phyloP scores from a whole-genome alignment of 805 yeast species.

The Yamadazyma sp. region DNA sequence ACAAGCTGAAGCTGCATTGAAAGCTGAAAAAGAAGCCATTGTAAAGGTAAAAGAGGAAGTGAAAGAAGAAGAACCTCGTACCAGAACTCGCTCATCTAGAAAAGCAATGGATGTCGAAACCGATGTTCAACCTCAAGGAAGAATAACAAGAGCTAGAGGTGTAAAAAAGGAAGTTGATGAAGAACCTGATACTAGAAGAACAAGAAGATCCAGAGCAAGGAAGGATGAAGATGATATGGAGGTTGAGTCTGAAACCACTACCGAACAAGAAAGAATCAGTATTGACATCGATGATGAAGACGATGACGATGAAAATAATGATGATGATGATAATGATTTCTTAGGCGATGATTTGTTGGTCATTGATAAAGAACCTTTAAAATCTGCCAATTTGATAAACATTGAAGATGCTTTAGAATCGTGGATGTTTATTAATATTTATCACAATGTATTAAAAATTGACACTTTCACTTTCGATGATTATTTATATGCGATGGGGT shows the following conservation, averaged over 20 bases:
- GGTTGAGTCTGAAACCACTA: constrained; percentile 3
- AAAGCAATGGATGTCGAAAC: too few relatives aligned
- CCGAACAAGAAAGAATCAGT: too few relatives aligned
- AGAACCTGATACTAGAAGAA: not conserved
- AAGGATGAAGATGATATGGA: constrained; percentile 1
- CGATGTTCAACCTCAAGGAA: too few relatives aligned
- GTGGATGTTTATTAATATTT: constrained; percentile 76
- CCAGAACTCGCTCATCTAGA: too few relatives aligned
- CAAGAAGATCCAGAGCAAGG: not conserved
- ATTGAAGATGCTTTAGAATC: constrained; percentile 54
- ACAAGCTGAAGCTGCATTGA: too few relatives aligned
- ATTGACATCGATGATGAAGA: constrained; percentile 8
- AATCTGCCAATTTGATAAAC: constrained; percentile 11
- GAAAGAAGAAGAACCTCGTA: too few relatives aligned
- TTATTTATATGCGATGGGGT: constrained; percentile 54
- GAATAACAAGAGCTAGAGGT: too few relatives aligned
- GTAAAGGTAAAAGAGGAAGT: not conserved
- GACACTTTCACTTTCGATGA: constrained; percentile 81
- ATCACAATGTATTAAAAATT: constrained; percentile 58
- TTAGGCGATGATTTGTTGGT: constrained; percentile 5
- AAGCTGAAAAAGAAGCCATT: too few relatives aligned
- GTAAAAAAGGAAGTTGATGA: too few relatives aligned
- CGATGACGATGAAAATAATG: constrained; percentile 1
- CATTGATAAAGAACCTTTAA: constrained; percentile 13
- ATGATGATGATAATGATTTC: constrained; percentile 6